These are phyloP conservation scores for Puccinellia tenuiflora DNA, from an alignment of 176 grass and related monocot genomes.

Conservation along the genomic window DNA sequence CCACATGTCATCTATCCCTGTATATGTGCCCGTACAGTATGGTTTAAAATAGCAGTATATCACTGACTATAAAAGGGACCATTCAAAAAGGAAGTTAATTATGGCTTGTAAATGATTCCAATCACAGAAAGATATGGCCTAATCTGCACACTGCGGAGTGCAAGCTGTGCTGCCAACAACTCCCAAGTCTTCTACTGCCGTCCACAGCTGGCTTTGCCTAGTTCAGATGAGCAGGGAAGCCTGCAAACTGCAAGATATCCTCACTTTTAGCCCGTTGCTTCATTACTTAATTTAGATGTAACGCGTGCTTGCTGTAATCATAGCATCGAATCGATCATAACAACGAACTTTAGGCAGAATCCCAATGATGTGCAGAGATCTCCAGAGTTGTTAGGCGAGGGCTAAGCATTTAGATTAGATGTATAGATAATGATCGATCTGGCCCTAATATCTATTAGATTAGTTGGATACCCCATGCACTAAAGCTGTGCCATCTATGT, in stretches of 20 bases:
- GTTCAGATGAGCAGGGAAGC: slow-evolving; percentile 3
- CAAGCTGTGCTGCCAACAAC: slow-evolving; percentile 16
- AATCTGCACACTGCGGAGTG: not conserved
- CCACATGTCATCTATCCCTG: not conserved
- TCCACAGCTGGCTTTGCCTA: slow-evolving; percentile 26
- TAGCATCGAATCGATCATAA: slow-evolving; percentile 1
- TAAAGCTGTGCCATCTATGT: slow-evolving; percentile 16
- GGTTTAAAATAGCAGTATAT: slow-evolving; percentile 6
- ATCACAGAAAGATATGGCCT: not conserved
- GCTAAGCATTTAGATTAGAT: slow-evolving; percentile 21
- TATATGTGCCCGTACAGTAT: not conserved
- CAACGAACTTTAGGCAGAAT: slow-evolving; percentile 48
- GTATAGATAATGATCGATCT: slow-evolving; percentile 24
- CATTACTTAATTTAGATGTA: slow-evolving; percentile 35
- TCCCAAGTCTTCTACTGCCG: not conserved
- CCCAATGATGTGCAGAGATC: slow-evolving; percentile 37
- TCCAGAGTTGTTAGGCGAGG: slow-evolving; percentile 37
- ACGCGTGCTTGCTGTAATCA: slow-evolving; percentile 42
- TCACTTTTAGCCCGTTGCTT: not conserved
- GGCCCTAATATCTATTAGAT: slow-evolving; percentile 29
- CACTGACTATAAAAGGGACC: not conserved
- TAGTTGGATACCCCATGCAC: slow-evolving; percentile 23
- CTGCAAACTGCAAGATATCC: slow-evolving; percentile 18
- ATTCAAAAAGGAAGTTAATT: slow-evolving; percentile 22
- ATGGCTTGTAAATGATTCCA: slow-evolving; percentile 21